phyloP scores from a whole-genome alignment of 2,329 filamentous ascomycete species.

The Gyromitra esculenta region DNA sequence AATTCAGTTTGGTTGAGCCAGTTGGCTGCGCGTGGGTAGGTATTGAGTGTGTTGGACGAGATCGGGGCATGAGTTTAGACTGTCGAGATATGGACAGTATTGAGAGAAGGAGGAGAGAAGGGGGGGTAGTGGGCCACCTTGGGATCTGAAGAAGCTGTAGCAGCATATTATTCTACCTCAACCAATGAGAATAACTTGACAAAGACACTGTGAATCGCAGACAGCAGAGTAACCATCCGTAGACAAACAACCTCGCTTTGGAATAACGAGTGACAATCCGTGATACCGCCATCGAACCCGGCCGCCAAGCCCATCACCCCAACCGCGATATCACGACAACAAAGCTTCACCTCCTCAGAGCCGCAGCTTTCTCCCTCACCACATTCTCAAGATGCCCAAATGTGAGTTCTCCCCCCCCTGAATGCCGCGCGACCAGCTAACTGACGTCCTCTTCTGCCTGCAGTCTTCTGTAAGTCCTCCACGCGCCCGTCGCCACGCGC shows the following conservation, averaged over 20 bases:
- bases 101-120: too few relatives aligned
- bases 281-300: slow-evolving; percentile 15
- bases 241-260: too few relatives aligned
- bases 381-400: slow-evolving; percentile 76
- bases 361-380: slow-evolving; percentile 15
- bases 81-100: too few relatives aligned
- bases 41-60: too few relatives aligned
- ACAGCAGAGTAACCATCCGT: too few relatives aligned
- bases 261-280: slow-evolving; percentile 5
- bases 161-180: too few relatives aligned
- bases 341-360: slow-evolving; percentile 37
- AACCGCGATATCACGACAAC: slow-evolving; percentile 38
- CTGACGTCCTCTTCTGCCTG: slow-evolving; percentile 1
- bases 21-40: too few relatives aligned
- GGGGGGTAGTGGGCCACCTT: too few relatives aligned
- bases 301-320: slow-evolving; percentile 1
- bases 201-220: too few relatives aligned
- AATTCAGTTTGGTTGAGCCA: too few relatives aligned
- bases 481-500: slow-evolving; percentile 22
- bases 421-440: not conserved
- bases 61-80: too few relatives aligned
- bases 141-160: too few relatives aligned
- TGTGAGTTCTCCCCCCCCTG: slow-evolving; percentile 70
- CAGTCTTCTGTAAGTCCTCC: slow-evolving; percentile 39
- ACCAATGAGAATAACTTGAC: not conserved